Base-by-base conservation (phyloP, 2,329 filamentous ascomycete species). In the Iodosphaeria phyllophila region DNA sequence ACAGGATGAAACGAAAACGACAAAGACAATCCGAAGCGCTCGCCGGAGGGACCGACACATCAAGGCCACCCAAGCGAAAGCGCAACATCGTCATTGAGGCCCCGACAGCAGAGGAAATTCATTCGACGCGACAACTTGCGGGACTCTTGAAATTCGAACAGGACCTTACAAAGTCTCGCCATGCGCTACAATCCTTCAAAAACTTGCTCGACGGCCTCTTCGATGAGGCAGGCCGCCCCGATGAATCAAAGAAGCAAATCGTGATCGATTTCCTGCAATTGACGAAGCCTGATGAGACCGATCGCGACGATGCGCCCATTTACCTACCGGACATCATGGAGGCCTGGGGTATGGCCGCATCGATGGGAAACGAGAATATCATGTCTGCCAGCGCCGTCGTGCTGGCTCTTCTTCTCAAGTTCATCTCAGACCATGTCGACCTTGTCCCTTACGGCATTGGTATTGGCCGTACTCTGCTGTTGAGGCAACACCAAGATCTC, bases 251-350 rank as follows among this genome's bases (percentile, higher is more conserved):
- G 35, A 50, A 53, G 44, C 51, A 51, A 42, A 73, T 86, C 26
- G 52, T 86, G 16, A 60, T 60, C 34, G 68, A 78, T 35, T 89
- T 75, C 42, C 64, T 89, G 24, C 57, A 69, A 22, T 50, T 55
- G 6, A 51, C 60, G 27, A 60, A 57, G 35, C 60, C 64, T 2
- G 46, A 48, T 35, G 49, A 55, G 26, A 42, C 45, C 26, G 52
- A 56, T 28, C 58, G 52, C 20, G 66, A 70, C 18, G 62, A 66
- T 26, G 58, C 66, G 26, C 56, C 64, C 5, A 56, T 73, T 13
- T 80, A 74, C 36, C 64, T 95, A 16, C 54, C 64, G 3, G 80
- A 92, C 38, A 54, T 95, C 19, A 77, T 91, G 51, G 77, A 91
- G 38, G 82, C 73, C 30, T 95, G 86, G 86, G 72, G 70, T 23